A percentile compares a stretch with the other conserved stretches of the same genome.
These are phyloP conservation scores for Sungouiozyma ichnusensis DNA, from an alignment of 805 yeast species.

Conservation along the genomic window DNA sequence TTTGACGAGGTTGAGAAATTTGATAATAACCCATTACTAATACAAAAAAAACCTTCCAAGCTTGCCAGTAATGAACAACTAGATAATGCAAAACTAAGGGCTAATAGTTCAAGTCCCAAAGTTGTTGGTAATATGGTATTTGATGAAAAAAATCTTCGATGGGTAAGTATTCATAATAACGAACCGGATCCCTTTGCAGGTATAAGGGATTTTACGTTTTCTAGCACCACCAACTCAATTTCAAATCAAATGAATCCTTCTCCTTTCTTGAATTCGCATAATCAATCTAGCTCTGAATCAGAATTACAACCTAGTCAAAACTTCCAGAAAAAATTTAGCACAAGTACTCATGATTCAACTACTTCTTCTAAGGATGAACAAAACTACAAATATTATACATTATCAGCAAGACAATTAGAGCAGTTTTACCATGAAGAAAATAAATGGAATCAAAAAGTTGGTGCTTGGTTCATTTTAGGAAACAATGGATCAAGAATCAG, in stretches of 20 bases:
- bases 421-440: conserved; percentile 27
- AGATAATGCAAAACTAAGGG: conserved; percentile 5
- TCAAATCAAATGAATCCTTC: conserved; percentile 6
- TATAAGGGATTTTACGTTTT: conserved; percentile 15
- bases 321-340: not conserved
- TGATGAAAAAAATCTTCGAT: conserved; percentile 25
- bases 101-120: conserved; percentile 10
- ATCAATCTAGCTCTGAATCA: conserved; percentile 8
- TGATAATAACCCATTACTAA: conserved; percentile 18
- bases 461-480: conserved; percentile 22
- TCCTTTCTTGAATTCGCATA: conserved; percentile 19
- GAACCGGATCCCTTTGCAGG: conserved; percentile 24
- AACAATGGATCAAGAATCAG: conserved; percentile 6
- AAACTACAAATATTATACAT: conserved; percentile 5
- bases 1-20: conserved; percentile 13
- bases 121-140: conserved; percentile 27
- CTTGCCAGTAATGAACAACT: conserved; percentile 4
- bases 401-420: conserved; percentile 8
- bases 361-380: not conserved
- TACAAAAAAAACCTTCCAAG: conserved; percentile 5
- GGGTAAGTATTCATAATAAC: conserved; percentile 24
- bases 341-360: not conserved
- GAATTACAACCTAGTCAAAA: not conserved
- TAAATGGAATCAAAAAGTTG: conserved; percentile 24
- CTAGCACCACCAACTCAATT: conserved; percentile 1